Percentiles rank a stretch among this genome's conserved stretches.
phyloP scores from a whole-genome alignment of 805 yeast genomes.

The Priceomyces medius region DNA sequence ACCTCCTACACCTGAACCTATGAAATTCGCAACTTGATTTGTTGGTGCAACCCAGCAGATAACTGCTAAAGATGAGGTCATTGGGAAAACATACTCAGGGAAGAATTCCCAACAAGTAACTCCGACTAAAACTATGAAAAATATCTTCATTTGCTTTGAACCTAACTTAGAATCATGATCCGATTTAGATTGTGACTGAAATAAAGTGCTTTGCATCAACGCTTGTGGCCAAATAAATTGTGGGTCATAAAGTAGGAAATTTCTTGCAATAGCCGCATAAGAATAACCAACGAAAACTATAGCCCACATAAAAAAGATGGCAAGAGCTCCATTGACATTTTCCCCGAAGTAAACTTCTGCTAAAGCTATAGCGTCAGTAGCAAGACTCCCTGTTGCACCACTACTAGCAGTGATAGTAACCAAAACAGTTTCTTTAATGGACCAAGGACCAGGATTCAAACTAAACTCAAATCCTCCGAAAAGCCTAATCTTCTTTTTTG shows the following conservation, averaged over 20 bases:
- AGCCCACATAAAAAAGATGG: slow-evolving; percentile 49
- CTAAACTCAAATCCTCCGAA: slow-evolving; percentile 20
- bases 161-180: slow-evolving; percentile 17
- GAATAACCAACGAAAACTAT: slow-evolving; percentile 55
- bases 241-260: slow-evolving; percentile 46
- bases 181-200: slow-evolving; percentile 28
- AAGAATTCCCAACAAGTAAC: slow-evolving; percentile 48
- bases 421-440: slow-evolving; percentile 53
- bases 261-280: slow-evolving; percentile 50
- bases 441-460: slow-evolving; percentile 57
- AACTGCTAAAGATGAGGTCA: slow-evolving; percentile 48
- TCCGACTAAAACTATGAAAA: slow-evolving; percentile 31
- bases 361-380: slow-evolving; percentile 46
- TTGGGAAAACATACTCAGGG: slow-evolving; percentile 49
- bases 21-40: slow-evolving; percentile 38
- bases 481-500: slow-evolving; percentile 23
- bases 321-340: slow-evolving; percentile 33
- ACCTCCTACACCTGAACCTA: slow-evolving; percentile 55
- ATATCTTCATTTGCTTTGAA: slow-evolving; percentile 35
- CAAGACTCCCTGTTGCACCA: slow-evolving; percentile 53
- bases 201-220: slow-evolving; percentile 50
- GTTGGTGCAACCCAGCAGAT: slow-evolving; percentile 51
- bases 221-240: slow-evolving; percentile 52
- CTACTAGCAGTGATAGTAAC: slow-evolving; percentile 52
- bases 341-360: slow-evolving; percentile 45